Conservation (phyloP, 108 stramenopile species). For the Schizochytrium sp. region DNA sequence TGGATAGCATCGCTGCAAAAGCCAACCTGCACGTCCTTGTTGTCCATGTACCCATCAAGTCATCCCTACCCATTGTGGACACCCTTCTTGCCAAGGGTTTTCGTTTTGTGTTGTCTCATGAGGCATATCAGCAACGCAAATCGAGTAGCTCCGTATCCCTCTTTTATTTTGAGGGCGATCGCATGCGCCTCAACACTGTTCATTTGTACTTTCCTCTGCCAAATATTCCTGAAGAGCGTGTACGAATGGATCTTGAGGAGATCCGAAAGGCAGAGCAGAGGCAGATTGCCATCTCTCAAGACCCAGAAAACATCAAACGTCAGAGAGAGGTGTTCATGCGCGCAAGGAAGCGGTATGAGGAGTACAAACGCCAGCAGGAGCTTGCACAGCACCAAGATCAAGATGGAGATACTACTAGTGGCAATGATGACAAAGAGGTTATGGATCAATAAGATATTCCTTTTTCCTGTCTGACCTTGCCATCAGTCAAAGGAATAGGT, state of each 20-base stretch:
- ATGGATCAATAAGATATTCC: too few relatives aligned
- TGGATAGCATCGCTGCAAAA: neutral
- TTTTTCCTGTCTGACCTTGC: too few relatives aligned
- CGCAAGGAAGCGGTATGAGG: neutral
- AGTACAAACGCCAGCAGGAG: neutral
- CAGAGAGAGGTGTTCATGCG: conserved; percentile 15
- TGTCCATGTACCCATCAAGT: neutral
- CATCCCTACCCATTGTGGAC: conserved; percentile 11
- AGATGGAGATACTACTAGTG: too few relatives aligned
- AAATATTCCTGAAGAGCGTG: neutral
- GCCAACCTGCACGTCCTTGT: conserved; percentile 24
- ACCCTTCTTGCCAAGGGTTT: conserved; percentile 20
- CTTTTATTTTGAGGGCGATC: neutral
- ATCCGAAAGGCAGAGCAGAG: neutral
- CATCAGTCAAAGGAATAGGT: too few relatives aligned
- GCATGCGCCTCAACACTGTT: conserved; percentile 35
- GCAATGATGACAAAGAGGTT: too few relatives aligned
- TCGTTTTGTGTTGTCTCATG: conserved; percentile 10
- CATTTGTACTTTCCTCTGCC: conserved; percentile 13
- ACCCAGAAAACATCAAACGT: neutral
- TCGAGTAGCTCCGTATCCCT: neutral
- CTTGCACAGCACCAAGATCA: neutral
- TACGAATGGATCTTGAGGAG: neutral
- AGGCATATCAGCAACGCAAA: conserved; percentile 10
- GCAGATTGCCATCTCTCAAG: neutral